A percentile compares a stretch with the other conserved stretches of the same genome.
These are phyloP conservation scores for Cyberlindnera bimundalis DNA, from an alignment of 805 yeast species.

Conservation along the genomic window DNA sequence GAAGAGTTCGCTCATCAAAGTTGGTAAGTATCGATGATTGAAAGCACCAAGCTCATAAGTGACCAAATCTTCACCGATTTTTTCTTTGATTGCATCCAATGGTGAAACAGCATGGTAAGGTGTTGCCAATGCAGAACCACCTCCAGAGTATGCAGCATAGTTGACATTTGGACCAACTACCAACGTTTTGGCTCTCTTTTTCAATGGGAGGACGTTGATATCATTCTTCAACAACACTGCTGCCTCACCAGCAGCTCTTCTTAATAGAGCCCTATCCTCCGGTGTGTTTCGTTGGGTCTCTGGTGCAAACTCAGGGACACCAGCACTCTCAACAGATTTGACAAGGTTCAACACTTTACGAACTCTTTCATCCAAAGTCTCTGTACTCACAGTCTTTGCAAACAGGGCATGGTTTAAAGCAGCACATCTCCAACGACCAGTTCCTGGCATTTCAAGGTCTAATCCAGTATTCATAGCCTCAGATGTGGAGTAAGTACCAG, in stretches of 20 bases:
- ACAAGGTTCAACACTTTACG: conserved; percentile 45
- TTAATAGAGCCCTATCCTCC: conserved; percentile 36
- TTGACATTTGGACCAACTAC: conserved; percentile 62
- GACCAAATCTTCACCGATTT: conserved; percentile 20
- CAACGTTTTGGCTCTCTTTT: conserved; percentile 38
- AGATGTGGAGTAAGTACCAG: conserved; percentile 48
- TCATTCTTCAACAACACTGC: conserved; percentile 58
- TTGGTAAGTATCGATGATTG: conserved; percentile 32
- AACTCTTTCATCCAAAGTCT: conserved; percentile 46
- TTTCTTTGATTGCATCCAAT: conserved; percentile 39
- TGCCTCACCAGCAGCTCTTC: conserved; percentile 47
- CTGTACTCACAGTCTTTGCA: conserved; percentile 36
- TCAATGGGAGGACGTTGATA: conserved; percentile 42
- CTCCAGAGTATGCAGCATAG: conserved; percentile 50
- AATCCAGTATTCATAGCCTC: conserved; percentile 51
- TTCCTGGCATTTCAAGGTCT: conserved; percentile 66
- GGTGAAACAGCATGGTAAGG: conserved; percentile 49
- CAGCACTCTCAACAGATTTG: conserved; percentile 39
- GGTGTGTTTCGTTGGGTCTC: conserved; percentile 40
- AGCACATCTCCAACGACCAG: conserved; percentile 41
- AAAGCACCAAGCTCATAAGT: conserved; percentile 35
- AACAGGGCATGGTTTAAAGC: conserved; percentile 35
- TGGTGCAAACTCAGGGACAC: conserved; percentile 39
- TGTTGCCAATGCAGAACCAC: conserved; percentile 56
- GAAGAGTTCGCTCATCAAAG: conserved; percentile 24